Percentiles rank a stretch among this genome's conserved stretches.
phyloP scores from a whole-genome alignment of 768 basidiomycete species.

The Boletus rex-veris region DNA sequence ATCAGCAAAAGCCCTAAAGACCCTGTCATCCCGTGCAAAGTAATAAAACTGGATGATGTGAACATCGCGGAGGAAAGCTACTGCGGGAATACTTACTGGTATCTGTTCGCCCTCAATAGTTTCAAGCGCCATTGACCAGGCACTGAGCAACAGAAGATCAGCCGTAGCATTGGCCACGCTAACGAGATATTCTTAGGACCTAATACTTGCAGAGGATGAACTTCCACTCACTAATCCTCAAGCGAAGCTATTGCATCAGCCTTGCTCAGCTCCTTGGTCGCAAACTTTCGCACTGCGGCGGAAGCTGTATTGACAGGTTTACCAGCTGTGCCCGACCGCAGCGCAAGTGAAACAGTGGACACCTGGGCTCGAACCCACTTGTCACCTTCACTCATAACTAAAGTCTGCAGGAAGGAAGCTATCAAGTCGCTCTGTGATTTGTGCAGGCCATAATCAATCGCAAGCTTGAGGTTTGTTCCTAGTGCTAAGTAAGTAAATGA shows the following conservation, averaged over 20 bases:
- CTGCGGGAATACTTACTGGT: conserved; percentile 51
- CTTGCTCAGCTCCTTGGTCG: conserved; percentile 80
- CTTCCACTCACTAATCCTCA: conserved; percentile 79
- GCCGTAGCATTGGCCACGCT: conserved; percentile 88
- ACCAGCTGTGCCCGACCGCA: conserved; percentile 63
- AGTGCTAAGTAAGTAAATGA: conserved; percentile 64
- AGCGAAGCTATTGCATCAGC: conserved; percentile 74
- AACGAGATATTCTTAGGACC: not conserved
- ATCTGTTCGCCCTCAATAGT: conserved; percentile 60
- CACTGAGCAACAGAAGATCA: conserved; percentile 78
- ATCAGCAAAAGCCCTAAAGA: conserved; percentile 65
- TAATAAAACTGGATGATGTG: conserved; percentile 57
- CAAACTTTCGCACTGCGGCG: conserved; percentile 77
- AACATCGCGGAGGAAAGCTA: not conserved
- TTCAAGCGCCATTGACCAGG: conserved; percentile 68
- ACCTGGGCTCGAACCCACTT: conserved; percentile 79
- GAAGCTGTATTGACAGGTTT: conserved; percentile 76
- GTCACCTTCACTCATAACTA: conserved; percentile 96
- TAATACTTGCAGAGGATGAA: not conserved
- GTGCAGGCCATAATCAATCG: conserved; percentile 84
- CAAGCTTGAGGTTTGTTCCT: conserved; percentile 86
- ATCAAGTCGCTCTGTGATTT: conserved; percentile 80
- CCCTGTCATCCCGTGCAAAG: conserved; percentile 90
- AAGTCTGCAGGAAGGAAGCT: conserved; percentile 89
- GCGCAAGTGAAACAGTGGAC: conserved; percentile 61